Base-by-base conservation (phyloP, 2,329 filamentous ascomycete genomes). In the Penicillium sp. region DNA sequence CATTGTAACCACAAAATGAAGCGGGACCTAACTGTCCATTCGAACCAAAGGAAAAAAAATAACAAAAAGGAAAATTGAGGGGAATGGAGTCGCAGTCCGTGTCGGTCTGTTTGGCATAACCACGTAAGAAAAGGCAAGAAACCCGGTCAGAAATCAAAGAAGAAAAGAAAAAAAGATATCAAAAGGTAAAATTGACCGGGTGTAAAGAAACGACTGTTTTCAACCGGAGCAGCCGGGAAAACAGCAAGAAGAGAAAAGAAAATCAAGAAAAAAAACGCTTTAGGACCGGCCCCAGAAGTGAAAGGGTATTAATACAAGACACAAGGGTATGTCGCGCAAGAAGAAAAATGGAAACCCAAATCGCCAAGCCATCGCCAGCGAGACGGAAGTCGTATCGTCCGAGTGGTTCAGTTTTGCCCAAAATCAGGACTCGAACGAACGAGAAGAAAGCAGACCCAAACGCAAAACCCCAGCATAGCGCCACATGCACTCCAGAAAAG, bases 11-110 rank as follows among this genome's bases (percentile, higher is more conserved):
- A 45, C 34, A 27, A 61, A 49, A 53, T 54, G 59, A 63, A 59
- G 54, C 56, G 11, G 31, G 29, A 63, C 59, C 63, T 52, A 60
- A 56, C 52, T 59, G 56, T 61, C 58, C 75, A 73, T 71, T 67
- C 71, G 67, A 71, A 69, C 71, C 70, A 71, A 69, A 63, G 68
- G 72, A 71, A 74, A 73, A 70, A 61, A 60, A 66, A 67, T 62
- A 62, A 59, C 63, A 66, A 47, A 54, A 53, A 43, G 47, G 36
- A 53, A 57, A 56, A 42, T 47, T 27, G 46, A 43, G 49, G 42
- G 49, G 47, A 53, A 49, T 56, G 49, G 52, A 61, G 51, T 73
- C 70, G 63, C 71, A 68, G 70, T 72, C 66, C 73, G 68, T 65
- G 62, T 62, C 64, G 60, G 67, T 69, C 68, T 71, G 68, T 68